Conservation (phyloP, 2,329 filamentous ascomycete genomes). For the Macroventuria anomochaeta region DNA sequence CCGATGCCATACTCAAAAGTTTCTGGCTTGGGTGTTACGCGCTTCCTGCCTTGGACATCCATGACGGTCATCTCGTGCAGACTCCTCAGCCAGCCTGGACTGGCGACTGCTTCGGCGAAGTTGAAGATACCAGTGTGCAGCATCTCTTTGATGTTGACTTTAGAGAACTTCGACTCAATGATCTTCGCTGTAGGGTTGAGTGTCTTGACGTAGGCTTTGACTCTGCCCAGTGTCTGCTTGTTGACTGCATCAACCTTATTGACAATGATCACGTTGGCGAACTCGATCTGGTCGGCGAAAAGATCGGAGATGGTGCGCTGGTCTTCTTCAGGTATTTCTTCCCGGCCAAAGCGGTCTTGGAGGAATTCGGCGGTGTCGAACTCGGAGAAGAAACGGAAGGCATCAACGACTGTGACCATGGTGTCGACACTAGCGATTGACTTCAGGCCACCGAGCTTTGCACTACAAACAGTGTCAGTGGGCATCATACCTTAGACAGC, state of each 20-base stretch:
- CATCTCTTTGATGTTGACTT: slow-evolving; percentile 67
- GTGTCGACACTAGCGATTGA: slow-evolving; percentile 72
- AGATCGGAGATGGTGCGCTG: slow-evolving; percentile 76
- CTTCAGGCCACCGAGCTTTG: slow-evolving; percentile 64
- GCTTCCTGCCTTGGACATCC: slow-evolving; percentile 61
- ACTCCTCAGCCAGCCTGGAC: slow-evolving; percentile 73
- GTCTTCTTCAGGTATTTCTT: slow-evolving; percentile 67
- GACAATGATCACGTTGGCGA: slow-evolving; percentile 74
- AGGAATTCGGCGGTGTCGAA: slow-evolving; percentile 74
- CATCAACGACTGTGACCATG: slow-evolving; percentile 74
- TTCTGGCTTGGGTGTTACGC: slow-evolving; percentile 70
- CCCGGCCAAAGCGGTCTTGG: slow-evolving; percentile 64
- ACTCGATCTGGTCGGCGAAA: slow-evolving; percentile 80
- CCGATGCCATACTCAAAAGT: slow-evolving; percentile 75
- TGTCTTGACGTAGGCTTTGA: slow-evolving; percentile 62
- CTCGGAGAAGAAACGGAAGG: slow-evolving; percentile 74
- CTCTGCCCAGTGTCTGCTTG: slow-evolving; percentile 53
- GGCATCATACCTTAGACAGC: background rate
- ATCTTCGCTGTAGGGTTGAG: slow-evolving; percentile 73
- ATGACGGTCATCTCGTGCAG: slow-evolving; percentile 71
- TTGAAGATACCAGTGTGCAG: slow-evolving; percentile 71
- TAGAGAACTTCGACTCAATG: slow-evolving; percentile 65
- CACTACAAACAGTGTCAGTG: slow-evolving; percentile 25
- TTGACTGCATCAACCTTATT: slow-evolving; percentile 73
- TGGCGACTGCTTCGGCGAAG: slow-evolving; percentile 67